phyloP scores from a whole-genome alignment of 345 rosid genomes.

The Eucalyptus tenuipes region DNA sequence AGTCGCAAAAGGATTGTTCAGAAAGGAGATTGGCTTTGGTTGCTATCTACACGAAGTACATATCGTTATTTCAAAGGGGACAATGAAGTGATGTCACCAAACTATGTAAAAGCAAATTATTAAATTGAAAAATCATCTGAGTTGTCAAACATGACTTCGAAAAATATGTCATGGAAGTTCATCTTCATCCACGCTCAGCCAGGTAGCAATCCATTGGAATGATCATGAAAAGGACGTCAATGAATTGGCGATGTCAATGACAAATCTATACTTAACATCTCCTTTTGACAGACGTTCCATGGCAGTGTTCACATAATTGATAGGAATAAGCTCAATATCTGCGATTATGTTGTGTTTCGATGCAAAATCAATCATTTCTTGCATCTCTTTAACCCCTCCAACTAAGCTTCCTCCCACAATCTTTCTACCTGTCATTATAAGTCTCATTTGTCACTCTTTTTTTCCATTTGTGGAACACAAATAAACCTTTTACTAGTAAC shows the following conservation, averaged over 20 bases:
- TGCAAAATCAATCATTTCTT: constrained; percentile 16
- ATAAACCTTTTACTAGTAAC: not conserved
- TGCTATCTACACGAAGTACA: not conserved
- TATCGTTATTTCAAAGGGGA: not conserved
- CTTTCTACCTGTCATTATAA: constrained; percentile 8
- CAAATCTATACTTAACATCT: constrained; percentile 14
- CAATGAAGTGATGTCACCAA: not conserved
- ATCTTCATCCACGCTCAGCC: not conserved
- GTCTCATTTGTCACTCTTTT: not conserved
- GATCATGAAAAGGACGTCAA: not conserved
- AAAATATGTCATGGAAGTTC: not conserved
- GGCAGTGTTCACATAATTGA: constrained; percentile 8
- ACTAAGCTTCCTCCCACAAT: not conserved
- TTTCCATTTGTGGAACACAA: not conserved
- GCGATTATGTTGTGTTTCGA: constrained; percentile 1
- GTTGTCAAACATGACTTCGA: not conserved
- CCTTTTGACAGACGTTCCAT: constrained; percentile 1
- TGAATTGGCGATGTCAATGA: constrained; percentile 11
- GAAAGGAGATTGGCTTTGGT: not conserved
- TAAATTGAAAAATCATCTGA: not conserved
- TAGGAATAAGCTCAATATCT: constrained; percentile 4
- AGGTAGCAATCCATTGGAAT: not conserved
- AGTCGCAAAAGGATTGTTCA: not conserved
- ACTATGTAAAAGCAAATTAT: not conserved
- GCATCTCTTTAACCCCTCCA: constrained; percentile 22